These are phyloP conservation scores for Rhododendron ovatum DNA, from an alignment of 148 eudicot genomes.

Conservation along the genomic window DNA sequence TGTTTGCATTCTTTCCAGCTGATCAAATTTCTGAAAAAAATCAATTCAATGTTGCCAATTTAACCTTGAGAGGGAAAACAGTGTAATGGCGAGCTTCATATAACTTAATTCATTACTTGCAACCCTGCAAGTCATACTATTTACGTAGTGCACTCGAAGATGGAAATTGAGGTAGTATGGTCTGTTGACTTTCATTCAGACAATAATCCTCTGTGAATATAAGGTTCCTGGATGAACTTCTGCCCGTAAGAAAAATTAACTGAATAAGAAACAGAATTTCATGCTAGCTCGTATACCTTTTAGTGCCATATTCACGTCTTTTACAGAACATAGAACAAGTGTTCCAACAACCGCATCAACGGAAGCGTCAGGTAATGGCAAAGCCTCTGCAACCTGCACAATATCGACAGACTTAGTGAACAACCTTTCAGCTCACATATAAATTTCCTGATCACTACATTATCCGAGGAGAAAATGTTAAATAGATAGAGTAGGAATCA, in stretches of 20 bases:
- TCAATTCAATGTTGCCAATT: background rate
- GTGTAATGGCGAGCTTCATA: background rate
- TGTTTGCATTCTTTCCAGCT: background rate
- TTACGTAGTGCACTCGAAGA: background rate
- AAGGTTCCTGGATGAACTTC: background rate
- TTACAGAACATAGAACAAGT: constrained; percentile 83
- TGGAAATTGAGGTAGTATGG: background rate
- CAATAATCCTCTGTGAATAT: background rate
- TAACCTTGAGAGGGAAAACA: background rate
- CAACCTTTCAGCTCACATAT: background rate
- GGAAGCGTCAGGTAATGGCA: constrained; percentile 76
- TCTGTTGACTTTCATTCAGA: background rate
- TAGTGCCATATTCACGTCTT: constrained; percentile 53
- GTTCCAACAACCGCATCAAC: constrained; percentile 93
- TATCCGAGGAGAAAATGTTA: background rate
- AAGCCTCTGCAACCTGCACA: constrained; percentile 76
- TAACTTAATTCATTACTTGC: background rate
- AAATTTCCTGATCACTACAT: background rate
- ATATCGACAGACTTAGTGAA: background rate
- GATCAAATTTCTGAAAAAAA: background rate
- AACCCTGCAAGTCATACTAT: background rate
- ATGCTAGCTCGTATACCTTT: constrained; percentile 37
- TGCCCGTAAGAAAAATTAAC: background rate
- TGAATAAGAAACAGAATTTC: background rate
- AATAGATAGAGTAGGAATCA: background rate